These are phyloP conservation scores for Botrytis cinerea DNA, from an alignment of 2,329 filamentous ascomycete species.

Conservation along the genomic window DNA sequence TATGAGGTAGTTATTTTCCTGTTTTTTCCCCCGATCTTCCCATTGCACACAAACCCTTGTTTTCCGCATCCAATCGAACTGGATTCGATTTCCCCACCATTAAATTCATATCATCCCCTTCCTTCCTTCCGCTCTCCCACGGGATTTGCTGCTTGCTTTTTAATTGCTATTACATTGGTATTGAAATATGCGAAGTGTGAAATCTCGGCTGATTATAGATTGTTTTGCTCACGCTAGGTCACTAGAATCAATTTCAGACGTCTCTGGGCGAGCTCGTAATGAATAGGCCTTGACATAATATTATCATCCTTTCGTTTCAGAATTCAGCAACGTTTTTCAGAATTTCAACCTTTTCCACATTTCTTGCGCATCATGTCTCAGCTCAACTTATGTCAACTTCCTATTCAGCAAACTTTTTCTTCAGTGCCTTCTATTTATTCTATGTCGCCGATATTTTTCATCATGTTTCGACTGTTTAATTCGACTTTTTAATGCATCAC, in stretches of 20 bases:
- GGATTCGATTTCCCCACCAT: not conserved
- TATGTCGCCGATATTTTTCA: not conserved
- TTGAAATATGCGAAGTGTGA: conserved; percentile 20
- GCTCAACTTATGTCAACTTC: conserved; percentile 4
- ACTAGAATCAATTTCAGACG: conserved; percentile 26
- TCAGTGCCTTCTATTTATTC: not conserved
- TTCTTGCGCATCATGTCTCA: conserved; percentile 11
- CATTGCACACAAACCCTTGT: not conserved
- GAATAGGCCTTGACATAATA: not conserved
- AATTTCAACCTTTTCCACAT: not conserved
- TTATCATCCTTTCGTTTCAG: not conserved
- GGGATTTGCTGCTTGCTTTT: conserved; percentile 23
- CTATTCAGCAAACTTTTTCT: not conserved
- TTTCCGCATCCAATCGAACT: not conserved
- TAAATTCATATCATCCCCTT: not conserved
- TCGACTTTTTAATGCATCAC: conserved; percentile 11
- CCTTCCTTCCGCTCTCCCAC: not conserved
- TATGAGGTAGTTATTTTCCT: conserved; percentile 43
- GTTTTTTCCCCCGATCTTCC: not conserved
- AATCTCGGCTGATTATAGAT: conserved; percentile 22
- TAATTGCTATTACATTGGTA: conserved; percentile 22
- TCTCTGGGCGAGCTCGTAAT: conserved; percentile 23
- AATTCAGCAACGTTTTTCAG: not conserved
- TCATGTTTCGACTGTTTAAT: conserved; percentile 17
- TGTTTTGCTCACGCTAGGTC: conserved; percentile 24